A percentile compares a stretch with the other conserved stretches of the same genome.
phyloP scores from a whole-genome alignment of 768 basidiomycete species.

The Lepiota brunneoincarnata region DNA sequence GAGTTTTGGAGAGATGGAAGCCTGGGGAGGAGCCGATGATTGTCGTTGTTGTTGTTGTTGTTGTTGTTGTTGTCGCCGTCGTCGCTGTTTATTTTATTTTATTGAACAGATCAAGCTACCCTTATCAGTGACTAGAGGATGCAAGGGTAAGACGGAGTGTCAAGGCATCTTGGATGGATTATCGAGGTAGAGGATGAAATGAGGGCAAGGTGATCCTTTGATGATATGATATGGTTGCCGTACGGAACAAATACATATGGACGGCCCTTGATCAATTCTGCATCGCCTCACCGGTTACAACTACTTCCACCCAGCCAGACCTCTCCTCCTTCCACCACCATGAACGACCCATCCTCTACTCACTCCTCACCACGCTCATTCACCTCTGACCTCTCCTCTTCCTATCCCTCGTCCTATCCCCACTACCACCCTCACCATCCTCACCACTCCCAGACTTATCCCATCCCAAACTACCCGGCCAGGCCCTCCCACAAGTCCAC shows the following conservation, averaged over 20 bases:
- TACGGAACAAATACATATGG: conserved; percentile 10
- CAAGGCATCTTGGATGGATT: no score
- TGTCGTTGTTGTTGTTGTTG: no score
- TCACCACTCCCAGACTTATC: conserved; percentile 25
- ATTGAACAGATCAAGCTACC: no score
- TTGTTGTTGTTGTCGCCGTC: no score
- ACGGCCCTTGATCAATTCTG: conserved; percentile 18
- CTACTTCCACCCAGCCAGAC: conserved; percentile 3
- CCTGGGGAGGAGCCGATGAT: no score
- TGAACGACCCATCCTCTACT: conserved; percentile 30
- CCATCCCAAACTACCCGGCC: conserved; percentile 22
- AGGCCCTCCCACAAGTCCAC: conserved; percentile 18
- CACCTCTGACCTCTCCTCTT: conserved; percentile 20
- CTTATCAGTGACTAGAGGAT: no score
- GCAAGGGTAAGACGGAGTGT: neutral
- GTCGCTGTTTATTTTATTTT: no score
- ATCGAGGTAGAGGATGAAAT: neutral
- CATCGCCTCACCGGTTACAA: neutral
- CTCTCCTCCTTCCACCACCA: conserved; percentile 14
- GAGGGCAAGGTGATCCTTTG: conserved; percentile 3
- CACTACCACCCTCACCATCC: conserved; percentile 13
- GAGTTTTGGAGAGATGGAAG: neutral
- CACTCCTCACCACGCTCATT: conserved; percentile 30
- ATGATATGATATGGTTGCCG: conserved; percentile 11
- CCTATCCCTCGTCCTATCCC: conserved; percentile 8